Conservation (phyloP, 441 rosid species). For the Arabidopsis hybrid region DNA sequence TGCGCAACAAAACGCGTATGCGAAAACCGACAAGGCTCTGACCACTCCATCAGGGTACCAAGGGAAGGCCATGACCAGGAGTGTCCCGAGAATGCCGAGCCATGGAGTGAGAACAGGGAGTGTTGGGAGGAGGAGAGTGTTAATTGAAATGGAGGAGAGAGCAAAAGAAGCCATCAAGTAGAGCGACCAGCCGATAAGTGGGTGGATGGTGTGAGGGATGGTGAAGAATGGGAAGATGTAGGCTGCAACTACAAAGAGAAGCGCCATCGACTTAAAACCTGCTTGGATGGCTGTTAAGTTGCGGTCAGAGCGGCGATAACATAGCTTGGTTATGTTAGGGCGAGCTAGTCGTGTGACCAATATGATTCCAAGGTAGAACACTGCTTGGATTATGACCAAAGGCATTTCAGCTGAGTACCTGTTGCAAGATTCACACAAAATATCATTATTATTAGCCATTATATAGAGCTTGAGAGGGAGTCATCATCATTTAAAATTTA, state of each 20-base stretch:
- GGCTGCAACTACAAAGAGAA: conserved; percentile 80
- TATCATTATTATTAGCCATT: background rate
- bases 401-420: conserved; percentile 78
- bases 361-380: conserved; percentile 71
- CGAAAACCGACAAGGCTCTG: conserved; percentile 76
- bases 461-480: background rate
- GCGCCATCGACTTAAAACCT: conserved; percentile 64
- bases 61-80: conserved; percentile 88
- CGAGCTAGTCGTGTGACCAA: conserved; percentile 75
- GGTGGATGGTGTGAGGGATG: conserved; percentile 85
- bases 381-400: conserved; percentile 61
- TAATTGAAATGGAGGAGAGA: conserved; percentile 66
- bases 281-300: conserved; percentile 63
- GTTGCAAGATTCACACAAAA: background rate
- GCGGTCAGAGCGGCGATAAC: conserved; percentile 72
- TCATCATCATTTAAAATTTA: background rate
- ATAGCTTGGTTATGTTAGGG: conserved; percentile 83
- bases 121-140: conserved; percentile 71
- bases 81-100: conserved; percentile 72
- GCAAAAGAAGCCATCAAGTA: conserved; percentile 83
- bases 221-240: conserved; percentile 77
- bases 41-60: conserved; percentile 81
- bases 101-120: conserved; percentile 65
- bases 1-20: conserved; percentile 78
- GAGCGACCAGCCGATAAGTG: conserved; percentile 80